Conservation (phyloP, 1,139 yeast species). For the Komagataea norvegica region DNA sequence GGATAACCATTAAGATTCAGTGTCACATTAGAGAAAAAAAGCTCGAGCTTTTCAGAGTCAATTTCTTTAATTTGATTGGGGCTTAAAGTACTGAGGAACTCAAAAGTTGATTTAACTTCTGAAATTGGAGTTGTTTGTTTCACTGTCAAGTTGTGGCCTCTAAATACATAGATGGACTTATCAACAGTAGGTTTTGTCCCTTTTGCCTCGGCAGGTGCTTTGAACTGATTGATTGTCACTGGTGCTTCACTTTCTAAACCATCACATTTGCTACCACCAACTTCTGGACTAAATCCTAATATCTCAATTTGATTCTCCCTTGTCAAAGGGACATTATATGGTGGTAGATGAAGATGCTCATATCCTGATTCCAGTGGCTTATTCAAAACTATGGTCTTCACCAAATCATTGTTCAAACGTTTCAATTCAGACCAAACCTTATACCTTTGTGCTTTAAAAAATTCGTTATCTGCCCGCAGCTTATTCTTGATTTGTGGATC, state of each 20-base stretch:
- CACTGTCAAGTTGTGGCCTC: not conserved
- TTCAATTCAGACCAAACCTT: constrained; percentile 2
- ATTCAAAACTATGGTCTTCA: not conserved
- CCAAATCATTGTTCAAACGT: not conserved
- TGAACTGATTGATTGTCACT: too few relatives aligned
- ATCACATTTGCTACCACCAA: not conserved
- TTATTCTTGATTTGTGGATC: not conserved
- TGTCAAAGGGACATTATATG: not conserved
- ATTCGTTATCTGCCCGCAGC: constrained; percentile 1
- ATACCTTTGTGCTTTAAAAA: constrained; percentile 1
- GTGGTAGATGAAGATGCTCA: not conserved
- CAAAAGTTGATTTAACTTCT: not conserved
- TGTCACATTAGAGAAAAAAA: not conserved
- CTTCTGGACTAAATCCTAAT: constrained; percentile 1
- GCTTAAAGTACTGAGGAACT: not conserved
- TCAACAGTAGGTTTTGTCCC: not conserved
- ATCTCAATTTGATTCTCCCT: not conserved
- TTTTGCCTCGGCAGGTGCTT: too few relatives aligned
- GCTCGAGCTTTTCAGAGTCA: not conserved
- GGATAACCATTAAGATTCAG: not conserved
- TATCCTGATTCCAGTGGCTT: not conserved
- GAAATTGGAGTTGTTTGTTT: not conserved
- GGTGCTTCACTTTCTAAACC: not conserved
- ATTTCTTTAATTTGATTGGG: not conserved
- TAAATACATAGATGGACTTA: not conserved